phyloP scores from a whole-genome alignment of 2,329 filamentous ascomycete species.

The Conoideocrella luteorostrata region DNA sequence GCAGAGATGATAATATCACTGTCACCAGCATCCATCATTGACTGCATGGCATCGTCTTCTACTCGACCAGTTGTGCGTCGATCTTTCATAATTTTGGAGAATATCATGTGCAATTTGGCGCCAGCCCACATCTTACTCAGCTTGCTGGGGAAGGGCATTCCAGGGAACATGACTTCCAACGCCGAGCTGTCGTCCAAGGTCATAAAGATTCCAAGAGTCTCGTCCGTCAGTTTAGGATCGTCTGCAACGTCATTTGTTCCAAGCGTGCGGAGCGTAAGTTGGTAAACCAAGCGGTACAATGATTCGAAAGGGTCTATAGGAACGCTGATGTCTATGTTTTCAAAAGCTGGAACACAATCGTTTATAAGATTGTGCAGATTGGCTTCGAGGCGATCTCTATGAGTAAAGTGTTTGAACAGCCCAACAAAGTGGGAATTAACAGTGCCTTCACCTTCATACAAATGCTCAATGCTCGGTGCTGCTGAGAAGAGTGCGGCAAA shows the following conservation, averaged over 20 bases:
- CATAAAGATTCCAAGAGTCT: conserved; percentile 39
- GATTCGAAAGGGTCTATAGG: conserved; percentile 45
- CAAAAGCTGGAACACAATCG: conserved; percentile 25
- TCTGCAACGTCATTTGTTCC: conserved; percentile 48
- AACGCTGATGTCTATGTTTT: neutral
- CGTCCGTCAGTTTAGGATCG: conserved; percentile 32
- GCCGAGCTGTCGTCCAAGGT: conserved; percentile 38
- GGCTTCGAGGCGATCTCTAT: conserved; percentile 29
- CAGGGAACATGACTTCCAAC: conserved; percentile 44
- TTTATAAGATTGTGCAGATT: conserved; percentile 35
- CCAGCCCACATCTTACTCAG: conserved; percentile 38
- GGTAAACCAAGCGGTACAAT: conserved; percentile 46
- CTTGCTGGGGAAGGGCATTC: conserved; percentile 38
- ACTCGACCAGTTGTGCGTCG: conserved; percentile 34
- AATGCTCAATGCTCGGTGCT: conserved; percentile 16
- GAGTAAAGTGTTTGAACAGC: conserved; percentile 28
- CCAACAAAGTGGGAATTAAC: conserved; percentile 17
- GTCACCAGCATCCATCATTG: conserved; percentile 45
- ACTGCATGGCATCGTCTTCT: conserved; percentile 46
- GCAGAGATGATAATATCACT: conserved; percentile 34
- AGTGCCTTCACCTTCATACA: conserved; percentile 16
- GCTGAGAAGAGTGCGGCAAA: conserved; percentile 25
- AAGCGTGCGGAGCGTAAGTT: conserved; percentile 51
- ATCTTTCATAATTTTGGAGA: conserved; percentile 40
- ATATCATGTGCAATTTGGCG: conserved; percentile 39